Percentiles rank a stretch among this genome's conserved stretches.
These are phyloP conservation scores for Coemansia sp. DNA, from an alignment of 192 early-diverging fungal genomes.

Conservation along the genomic window DNA sequence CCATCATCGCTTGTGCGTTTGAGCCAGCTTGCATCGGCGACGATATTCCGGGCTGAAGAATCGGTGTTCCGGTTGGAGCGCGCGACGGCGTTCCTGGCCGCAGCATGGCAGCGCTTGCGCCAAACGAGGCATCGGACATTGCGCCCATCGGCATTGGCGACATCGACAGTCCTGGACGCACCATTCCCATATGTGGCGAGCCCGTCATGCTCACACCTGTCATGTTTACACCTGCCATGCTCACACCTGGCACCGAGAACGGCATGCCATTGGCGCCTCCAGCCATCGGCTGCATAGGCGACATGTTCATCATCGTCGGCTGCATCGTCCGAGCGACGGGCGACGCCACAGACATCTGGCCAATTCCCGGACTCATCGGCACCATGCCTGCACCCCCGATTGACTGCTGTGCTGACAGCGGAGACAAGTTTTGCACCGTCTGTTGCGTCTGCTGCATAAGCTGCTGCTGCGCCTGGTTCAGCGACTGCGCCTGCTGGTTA, in stretches of 20 bases:
- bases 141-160: slow-evolving; percentile 13
- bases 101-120: background rate
- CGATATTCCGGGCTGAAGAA: slow-evolving; percentile 11
- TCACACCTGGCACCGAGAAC: background rate
- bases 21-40: slow-evolving; percentile 22
- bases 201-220: slow-evolving; percentile 10
- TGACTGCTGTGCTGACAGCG: slow-evolving; percentile 7
- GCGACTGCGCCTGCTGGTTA: slow-evolving; percentile 33
- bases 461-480: slow-evolving; percentile 35
- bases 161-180: slow-evolving; percentile 13
- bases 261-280: slow-evolving; percentile 5
- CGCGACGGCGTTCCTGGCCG: slow-evolving; percentile 15
- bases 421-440: slow-evolving; percentile 21
- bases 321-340: slow-evolving; percentile 12
- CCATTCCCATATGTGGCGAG: slow-evolving; percentile 18
- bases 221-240: slow-evolving; percentile 5
- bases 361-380: slow-evolving; percentile 18
- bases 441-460: slow-evolving; percentile 6
- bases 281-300: slow-evolving; percentile 9
- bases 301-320: slow-evolving; percentile 10
- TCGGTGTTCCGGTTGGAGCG: slow-evolving; percentile 3
- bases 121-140: slow-evolving; percentile 11
- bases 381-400: slow-evolving; percentile 7
- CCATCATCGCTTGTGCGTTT: slow-evolving; percentile 48
- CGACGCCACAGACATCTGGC: slow-evolving; percentile 21